Evolutionary conservation across 176 grass and related monocot genomes (phyloP).

Genomic region (Carex littledalei): DNA sequence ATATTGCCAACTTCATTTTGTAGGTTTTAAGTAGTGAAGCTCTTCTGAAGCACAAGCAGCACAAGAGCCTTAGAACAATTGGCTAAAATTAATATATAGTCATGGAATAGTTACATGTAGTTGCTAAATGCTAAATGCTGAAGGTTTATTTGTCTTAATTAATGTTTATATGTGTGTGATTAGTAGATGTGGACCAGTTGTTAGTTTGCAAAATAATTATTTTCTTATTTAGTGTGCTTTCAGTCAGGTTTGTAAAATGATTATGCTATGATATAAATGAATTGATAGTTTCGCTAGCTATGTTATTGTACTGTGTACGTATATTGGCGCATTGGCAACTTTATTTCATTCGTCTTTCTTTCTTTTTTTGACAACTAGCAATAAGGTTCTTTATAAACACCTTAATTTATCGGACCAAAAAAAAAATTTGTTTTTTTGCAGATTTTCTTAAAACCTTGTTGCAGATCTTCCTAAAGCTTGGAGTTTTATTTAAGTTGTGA

Average conservation of each 20-base stretch:
- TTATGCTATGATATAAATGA: not conserved
- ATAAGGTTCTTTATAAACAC: not conserved
- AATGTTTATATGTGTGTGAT: not conserved
- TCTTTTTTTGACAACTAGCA: not conserved
- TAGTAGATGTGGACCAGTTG: not conserved
- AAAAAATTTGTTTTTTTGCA: not conserved
- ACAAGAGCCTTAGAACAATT: not conserved
- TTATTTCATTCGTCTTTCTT: not conserved
- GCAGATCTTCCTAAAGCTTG: not conserved
- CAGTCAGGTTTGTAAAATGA: constrained; percentile 1
- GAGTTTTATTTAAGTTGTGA: too few relatives aligned
- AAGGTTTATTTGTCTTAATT: not conserved
- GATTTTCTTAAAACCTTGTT: not conserved
- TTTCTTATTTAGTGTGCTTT: not conserved
- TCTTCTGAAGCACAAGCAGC: constrained; percentile 4
- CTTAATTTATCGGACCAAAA: too few relatives aligned
- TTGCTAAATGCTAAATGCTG: not conserved
- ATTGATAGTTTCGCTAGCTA: not conserved
- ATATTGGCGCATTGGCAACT: not conserved
- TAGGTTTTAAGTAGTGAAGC: not conserved
- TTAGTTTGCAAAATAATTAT: not conserved
- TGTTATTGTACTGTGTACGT: not conserved
- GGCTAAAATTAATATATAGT: not conserved
- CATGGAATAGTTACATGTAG: not conserved
- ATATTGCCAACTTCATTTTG: not conserved